phyloP scores from a whole-genome alignment of 1,139 yeast species.

The Taphrina communis region DNA sequence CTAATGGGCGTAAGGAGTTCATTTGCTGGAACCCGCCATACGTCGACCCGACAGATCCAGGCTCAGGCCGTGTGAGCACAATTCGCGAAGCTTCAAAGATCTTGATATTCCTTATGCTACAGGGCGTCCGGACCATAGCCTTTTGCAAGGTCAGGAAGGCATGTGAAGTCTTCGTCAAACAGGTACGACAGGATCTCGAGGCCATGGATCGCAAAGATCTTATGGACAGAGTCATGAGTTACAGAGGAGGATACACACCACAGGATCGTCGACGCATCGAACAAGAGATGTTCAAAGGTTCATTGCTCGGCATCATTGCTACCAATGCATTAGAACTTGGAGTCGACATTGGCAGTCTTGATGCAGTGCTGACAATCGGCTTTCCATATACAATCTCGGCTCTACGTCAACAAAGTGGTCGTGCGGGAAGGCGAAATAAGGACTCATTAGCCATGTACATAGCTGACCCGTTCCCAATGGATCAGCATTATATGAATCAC shows the following conservation, averaged over 20 bases:
- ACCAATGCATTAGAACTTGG: conserved; percentile 96
- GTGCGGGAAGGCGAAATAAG: conserved; percentile 84
- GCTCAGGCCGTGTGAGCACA: conserved; percentile 69
- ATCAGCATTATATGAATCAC: conserved; percentile 78
- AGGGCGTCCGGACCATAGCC: conserved; percentile 78
- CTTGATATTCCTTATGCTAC: conserved; percentile 66
- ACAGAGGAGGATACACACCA: conserved; percentile 92
- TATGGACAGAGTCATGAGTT: conserved; percentile 80
- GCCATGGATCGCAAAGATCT: conserved; percentile 54
- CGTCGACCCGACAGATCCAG: conserved; percentile 64
- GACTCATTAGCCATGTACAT: conserved; percentile 82
- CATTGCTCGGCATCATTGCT: conserved; percentile 82
- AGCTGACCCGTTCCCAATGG: conserved; percentile 83
- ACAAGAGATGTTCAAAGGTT: conserved; percentile 85
- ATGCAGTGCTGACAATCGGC: conserved; percentile 89
- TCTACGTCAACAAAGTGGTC: conserved; percentile 92
- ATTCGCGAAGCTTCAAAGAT: conserved; percentile 78
- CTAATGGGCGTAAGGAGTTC: conserved; percentile 74
- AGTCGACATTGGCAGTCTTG: conserved; percentile 88
- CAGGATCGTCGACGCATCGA: conserved; percentile 86
- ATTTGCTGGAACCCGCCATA: conserved; percentile 84
- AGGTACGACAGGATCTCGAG: conserved; percentile 54
- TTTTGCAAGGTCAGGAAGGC: conserved; percentile 86
- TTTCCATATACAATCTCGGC: conserved; percentile 87
- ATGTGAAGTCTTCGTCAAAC: conserved; percentile 87